phyloP scores from a whole-genome alignment of 1,284 basidiomycete genomes.

The Cerioporus squamosus region DNA sequence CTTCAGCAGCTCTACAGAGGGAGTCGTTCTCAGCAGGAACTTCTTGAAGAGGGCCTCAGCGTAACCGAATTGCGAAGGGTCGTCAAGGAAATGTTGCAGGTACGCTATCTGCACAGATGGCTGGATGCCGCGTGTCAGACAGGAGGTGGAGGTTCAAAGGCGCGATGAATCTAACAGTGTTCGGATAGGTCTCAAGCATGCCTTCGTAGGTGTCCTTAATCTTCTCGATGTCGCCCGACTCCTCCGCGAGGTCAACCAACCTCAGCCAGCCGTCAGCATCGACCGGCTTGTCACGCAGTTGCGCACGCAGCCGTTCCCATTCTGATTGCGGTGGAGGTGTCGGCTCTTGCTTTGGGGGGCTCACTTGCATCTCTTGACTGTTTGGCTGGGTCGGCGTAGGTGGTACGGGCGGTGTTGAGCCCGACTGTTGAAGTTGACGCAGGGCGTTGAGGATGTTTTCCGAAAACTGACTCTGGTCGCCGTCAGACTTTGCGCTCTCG shows the following conservation, averaged over 20 bases:
- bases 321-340: slow-evolving; percentile 43
- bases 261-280: slow-evolving; percentile 73
- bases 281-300: slow-evolving; percentile 56
- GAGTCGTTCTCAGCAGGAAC: slow-evolving; percentile 75
- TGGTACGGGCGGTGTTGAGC: slow-evolving; percentile 9
- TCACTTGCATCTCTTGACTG: slow-evolving; percentile 22
- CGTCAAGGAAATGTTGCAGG: slow-evolving; percentile 73
- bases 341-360: slow-evolving; percentile 24
- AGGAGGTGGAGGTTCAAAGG: not conserved
- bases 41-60: slow-evolving; percentile 82
- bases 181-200: slow-evolving; percentile 77
- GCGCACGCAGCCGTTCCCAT: slow-evolving; percentile 50
- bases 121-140: slow-evolving; percentile 42
- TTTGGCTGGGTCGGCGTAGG: slow-evolving; percentile 30
- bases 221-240: slow-evolving; percentile 67
- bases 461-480: slow-evolving; percentile 42
- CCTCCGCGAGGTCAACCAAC: slow-evolving; percentile 69
- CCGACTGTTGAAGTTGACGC: slow-evolving; percentile 36
- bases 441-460: slow-evolving; percentile 46
- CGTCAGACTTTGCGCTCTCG: slow-evolving; percentile 7
- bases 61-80: slow-evolving; percentile 61
- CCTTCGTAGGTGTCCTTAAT: slow-evolving; percentile 76
- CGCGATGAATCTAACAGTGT: slow-evolving; percentile 57
- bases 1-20: slow-evolving; percentile 86
- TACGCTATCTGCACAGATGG: slow-evolving; percentile 81